Evolutionary conservation across 225 moss, liverwort and hornwort genomes (phyloP), one percentile per base, ranked within the genome.

Genomic region (Ulota crispa): DNA sequence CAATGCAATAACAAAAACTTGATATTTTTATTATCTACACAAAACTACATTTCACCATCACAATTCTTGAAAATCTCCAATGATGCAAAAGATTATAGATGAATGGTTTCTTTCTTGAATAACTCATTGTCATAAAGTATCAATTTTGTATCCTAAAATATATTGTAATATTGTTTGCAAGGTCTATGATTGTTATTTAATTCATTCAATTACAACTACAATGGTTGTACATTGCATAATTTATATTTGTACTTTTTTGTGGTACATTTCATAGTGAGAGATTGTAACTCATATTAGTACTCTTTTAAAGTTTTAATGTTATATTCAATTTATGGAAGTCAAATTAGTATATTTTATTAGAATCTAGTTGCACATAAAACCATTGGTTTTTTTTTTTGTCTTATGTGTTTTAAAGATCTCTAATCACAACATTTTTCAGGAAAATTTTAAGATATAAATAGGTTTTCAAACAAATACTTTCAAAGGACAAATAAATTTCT

Each of bases 291-390:
- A 41, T 36, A 31, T 4, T 76, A 13, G 0, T 36, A 15, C 3
- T 0, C 0, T 0, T 0, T 26, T 24, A 1, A 78, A 54, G 4
- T 0, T 0, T 26, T 24, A 1, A 78, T 67, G 4, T 37, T 27
- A 11, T 39, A 8, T 55, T 27, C 27, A 37, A 37, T 11, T 34
- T n/a, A 9, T 31, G 6, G 50, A 50, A 5, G 5, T 50, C 5
- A 2, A 50, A 18, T 5, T 5, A 50, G 5, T 18, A 5, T 5
- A 5, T 45, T 45, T 45, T 4, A 50, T 1, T 5, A 16, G 2
- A 50, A 16, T 50, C 16, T 16, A 16, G 6, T 50, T 50, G 50
- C 50, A 18, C 50, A 50, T 50, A 50, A 16, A 50, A 50, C 18
- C 16, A 47, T 50, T 50, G 50, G 5, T 4, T 45, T 45, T 5